Conservation (phyloP, 441 rosid genomes). For the Capsella rubella region DNA sequence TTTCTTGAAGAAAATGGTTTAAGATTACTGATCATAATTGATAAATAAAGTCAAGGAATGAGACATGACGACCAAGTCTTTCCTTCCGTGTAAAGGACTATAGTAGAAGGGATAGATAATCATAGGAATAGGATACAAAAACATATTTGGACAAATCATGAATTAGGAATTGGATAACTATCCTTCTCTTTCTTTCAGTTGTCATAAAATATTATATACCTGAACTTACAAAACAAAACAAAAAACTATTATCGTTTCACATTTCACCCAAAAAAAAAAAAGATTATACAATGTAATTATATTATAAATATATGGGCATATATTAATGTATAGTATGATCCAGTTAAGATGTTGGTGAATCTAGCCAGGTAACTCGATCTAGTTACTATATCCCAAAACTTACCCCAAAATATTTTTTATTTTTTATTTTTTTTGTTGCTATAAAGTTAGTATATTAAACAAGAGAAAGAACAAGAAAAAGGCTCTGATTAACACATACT, state of each 20-base stretch:
- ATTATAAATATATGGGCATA: no score
- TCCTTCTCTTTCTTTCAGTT: background rate
- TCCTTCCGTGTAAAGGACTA: no score
- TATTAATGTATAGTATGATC: no score
- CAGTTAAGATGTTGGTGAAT: no score
- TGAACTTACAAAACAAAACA: background rate
- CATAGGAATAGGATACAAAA: background rate
- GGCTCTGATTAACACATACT: no score
- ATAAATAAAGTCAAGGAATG: background rate
- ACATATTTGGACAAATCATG: background rate
- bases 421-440: no score
- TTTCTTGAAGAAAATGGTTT: background rate
- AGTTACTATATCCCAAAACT: no score
- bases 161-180: background rate
- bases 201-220: background rate
- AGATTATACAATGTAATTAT: no score
- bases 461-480: no score
- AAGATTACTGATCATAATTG: background rate
- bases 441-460: no score
- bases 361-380: no score
- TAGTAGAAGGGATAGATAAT: background rate
- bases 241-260: background rate
- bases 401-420: no score
- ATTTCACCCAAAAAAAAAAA: background rate
- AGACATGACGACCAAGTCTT: constrained; percentile 11